Percentiles rank a stretch among this genome's conserved stretches.
phyloP scores from a whole-genome alignment of 140 eudicot species.

The Bidens hawaiensis region DNA sequence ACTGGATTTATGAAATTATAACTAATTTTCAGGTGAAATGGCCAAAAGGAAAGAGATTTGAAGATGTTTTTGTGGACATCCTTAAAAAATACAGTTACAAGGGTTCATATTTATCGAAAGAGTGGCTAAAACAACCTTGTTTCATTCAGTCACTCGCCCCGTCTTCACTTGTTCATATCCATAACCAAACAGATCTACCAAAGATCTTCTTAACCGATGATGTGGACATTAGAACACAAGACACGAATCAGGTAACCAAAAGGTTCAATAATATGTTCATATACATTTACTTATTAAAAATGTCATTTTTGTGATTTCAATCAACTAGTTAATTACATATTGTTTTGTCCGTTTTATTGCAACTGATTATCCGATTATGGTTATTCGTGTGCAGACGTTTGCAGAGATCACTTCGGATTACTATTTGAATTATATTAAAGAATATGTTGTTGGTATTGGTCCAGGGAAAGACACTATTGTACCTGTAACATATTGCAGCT shows the following conservation, averaged over 20 bases:
- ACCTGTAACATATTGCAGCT: constrained; percentile 52
- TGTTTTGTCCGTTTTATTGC: no score
- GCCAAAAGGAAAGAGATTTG: constrained; percentile 73
- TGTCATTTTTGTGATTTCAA: no score
- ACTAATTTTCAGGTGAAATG: constrained; percentile 71
- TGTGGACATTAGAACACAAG: constrained; percentile 48
- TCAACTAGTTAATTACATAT: no score
- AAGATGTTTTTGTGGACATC: constrained; percentile 79
- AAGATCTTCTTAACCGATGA: constrained; percentile 76
- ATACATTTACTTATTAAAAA: no score
- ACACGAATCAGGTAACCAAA: constrained; percentile 94
- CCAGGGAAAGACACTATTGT: constrained; percentile 84
- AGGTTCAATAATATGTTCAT: no score
- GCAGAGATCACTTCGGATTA: constrained; percentile 81
- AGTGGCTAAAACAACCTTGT: constrained; percentile 88
- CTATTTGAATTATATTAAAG: constrained; percentile 68
- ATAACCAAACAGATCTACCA: constrained; percentile 78
- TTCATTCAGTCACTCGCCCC: constrained; percentile 93
- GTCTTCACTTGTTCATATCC: constrained; percentile 59
- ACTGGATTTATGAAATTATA: neutral
- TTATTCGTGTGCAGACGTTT: constrained; percentile 48
- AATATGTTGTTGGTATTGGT: constrained; percentile 86
- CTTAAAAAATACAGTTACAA: constrained; percentile 70
- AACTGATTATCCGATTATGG: no score
- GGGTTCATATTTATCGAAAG: constrained; percentile 79